Evolutionary conservation across 306 rosid genomes (phyloP).

Genomic region (Cajanus cajan): DNA sequence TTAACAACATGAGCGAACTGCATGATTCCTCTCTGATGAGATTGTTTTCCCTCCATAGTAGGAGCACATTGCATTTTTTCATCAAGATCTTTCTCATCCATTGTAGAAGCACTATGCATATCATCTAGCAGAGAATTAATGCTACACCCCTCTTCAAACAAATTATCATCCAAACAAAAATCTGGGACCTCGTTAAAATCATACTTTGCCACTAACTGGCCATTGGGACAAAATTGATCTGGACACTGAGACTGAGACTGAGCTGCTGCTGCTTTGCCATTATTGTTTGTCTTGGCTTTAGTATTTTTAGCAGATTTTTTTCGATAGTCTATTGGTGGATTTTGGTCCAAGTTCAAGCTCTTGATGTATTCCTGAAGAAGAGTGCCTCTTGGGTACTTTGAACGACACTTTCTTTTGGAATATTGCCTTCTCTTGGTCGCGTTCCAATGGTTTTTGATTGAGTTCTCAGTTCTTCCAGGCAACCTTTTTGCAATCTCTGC

Average conservation of each 20-base stretch:
- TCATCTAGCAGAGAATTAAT: conserved; percentile 69
- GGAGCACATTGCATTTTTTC: conserved; percentile 15
- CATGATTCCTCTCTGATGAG: not conserved
- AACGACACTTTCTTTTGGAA: conserved; percentile 81
- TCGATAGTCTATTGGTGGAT: conserved; percentile 36
- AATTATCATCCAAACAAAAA: conserved; percentile 56
- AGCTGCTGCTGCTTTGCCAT: conserved; percentile 24
- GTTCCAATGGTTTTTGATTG: conserved; percentile 97
- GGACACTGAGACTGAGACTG: not conserved
- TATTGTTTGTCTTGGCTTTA: not conserved
- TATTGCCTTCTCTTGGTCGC: conserved; percentile 92
- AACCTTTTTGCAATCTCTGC: conserved; percentile 91
- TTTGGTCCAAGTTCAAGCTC: conserved; percentile 68
- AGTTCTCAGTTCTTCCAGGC: conserved; percentile 91
- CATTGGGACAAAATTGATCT: conserved; percentile 30
- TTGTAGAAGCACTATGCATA: conserved; percentile 41
- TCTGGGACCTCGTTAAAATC: conserved; percentile 54
- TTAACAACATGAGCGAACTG: conserved; percentile 4
- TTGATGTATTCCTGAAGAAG: conserved; percentile 82
- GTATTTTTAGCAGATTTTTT: conserved; percentile 30
- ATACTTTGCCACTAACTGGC: conserved; percentile 42
- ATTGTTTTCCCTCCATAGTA: conserved; percentile 13
- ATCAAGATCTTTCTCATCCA: conserved; percentile 32
- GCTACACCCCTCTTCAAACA: conserved; percentile 61
- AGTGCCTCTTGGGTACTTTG: conserved; percentile 68